These are phyloP conservation scores for Prunella vulgaris DNA, from an alignment of 257 asterid species.

Conservation along the genomic window DNA sequence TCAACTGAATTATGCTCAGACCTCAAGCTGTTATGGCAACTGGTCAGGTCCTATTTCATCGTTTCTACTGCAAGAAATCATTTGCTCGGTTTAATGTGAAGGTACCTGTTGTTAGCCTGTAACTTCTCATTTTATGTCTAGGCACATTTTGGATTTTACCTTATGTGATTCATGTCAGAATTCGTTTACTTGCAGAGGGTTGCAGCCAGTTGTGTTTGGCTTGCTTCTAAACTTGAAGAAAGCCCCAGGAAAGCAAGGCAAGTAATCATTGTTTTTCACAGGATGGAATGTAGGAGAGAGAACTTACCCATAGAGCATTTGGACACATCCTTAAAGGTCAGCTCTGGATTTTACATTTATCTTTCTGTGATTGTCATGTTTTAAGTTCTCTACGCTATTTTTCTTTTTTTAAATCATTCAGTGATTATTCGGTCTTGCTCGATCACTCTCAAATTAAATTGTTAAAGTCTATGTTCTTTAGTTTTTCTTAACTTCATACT, in stretches of 20 bases:
- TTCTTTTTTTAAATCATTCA: neutral
- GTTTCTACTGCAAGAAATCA: constrained; percentile 94
- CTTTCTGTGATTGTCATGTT: neutral
- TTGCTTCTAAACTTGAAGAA: constrained; percentile 98
- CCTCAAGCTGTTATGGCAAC: constrained; percentile 99
- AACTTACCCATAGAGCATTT: constrained; percentile 73
- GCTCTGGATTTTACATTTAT: constrained; percentile 14
- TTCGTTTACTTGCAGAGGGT: constrained; percentile 54
- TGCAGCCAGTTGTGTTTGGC: constrained; percentile 99
- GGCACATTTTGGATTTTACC: constrained; percentile 1
- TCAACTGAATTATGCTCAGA: constrained; percentile 47
- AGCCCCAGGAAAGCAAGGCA: constrained; percentile 88
- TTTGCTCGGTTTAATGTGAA: constrained; percentile 85
- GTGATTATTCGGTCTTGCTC: neutral
- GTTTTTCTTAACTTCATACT: neutral
- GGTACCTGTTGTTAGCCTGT: constrained; percentile 35
- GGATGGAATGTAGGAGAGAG: constrained; percentile 98
- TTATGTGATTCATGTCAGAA: constrained; percentile 16
- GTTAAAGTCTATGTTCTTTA: neutral
- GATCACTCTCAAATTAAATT: neutral
- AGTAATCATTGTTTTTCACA: constrained; percentile 77
- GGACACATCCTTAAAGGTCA: constrained; percentile 75
- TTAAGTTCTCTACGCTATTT: neutral
- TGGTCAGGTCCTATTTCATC: constrained; percentile 91
- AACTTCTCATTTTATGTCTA: neutral